Percentiles rank a stretch among this genome's conserved stretches.
These are phyloP conservation scores for Chlorophyllum brunneum DNA, from an alignment of 768 basidiomycete genomes.

Conservation along the genomic window DNA sequence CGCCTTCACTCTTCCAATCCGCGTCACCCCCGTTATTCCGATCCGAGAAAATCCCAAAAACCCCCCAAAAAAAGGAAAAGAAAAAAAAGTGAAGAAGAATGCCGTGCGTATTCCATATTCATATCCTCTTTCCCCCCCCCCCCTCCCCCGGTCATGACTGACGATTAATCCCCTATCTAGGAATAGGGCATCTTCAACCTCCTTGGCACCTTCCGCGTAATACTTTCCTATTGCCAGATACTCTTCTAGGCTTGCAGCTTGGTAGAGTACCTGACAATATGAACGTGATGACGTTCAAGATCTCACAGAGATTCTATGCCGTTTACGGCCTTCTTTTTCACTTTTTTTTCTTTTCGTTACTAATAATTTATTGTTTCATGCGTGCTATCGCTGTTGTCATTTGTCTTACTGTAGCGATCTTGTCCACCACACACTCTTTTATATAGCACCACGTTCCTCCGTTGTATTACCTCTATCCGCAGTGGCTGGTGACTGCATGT, in stretches of 20 bases:
- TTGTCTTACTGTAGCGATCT: neutral
- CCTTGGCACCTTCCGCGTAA: too few relatives aligned
- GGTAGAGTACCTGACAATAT: neutral
- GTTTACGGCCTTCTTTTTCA: neutral
- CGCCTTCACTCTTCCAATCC: neutral
- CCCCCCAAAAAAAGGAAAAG: neutral
- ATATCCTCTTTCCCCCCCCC: neutral
- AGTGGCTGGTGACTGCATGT: too few relatives aligned
- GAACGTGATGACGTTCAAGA: slow-evolving; percentile 3
- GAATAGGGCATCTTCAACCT: neutral
- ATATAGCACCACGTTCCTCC: too few relatives aligned
- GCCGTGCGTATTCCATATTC: neutral
- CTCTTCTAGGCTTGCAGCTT: neutral
- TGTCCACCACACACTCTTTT: too few relatives aligned
- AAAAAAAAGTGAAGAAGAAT: neutral
- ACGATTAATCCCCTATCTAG: neutral
- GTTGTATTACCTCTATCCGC: too few relatives aligned
- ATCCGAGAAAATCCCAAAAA: neutral
- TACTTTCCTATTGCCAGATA: too few relatives aligned
- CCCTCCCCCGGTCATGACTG: too few relatives aligned
- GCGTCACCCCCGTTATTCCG: neutral
- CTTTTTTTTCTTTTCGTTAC: slow-evolving; percentile 1
- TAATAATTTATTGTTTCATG: neutral
- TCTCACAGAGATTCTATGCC: neutral
- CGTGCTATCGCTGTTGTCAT: neutral